A percentile compares a stretch with the other conserved stretches of the same genome.
These are phyloP conservation scores for Myotisia sp. DNA, from an alignment of 2,329 filamentous ascomycete species.

Conservation along the genomic window DNA sequence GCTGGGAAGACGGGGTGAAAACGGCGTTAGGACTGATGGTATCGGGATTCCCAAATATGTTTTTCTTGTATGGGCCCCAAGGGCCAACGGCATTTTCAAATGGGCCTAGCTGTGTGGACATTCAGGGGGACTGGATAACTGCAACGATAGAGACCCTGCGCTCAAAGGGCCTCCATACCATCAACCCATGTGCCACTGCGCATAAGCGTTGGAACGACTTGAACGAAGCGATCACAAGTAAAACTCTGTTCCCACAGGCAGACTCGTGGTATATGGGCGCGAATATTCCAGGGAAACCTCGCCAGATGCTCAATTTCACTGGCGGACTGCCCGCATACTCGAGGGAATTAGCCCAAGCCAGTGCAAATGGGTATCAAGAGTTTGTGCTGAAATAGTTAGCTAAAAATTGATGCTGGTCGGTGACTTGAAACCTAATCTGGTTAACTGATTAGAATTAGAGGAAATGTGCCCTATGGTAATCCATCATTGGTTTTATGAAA, in stretches of 20 bases:
- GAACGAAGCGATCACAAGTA: constrained; percentile 33
- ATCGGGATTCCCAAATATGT: constrained; percentile 35
- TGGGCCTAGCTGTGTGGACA: constrained; percentile 39
- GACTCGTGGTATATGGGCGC: constrained; percentile 44
- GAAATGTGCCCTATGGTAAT: too few relatives aligned
- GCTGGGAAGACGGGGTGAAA: constrained; percentile 23
- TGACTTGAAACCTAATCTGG: too few relatives aligned
- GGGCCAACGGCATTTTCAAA: constrained; percentile 43
- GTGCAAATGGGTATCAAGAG: too few relatives aligned
- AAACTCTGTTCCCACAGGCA: constrained; percentile 37
- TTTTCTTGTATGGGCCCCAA: constrained; percentile 42
- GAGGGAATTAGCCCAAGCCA: constrained; percentile 7
- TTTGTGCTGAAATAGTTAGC: too few relatives aligned
- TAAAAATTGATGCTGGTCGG: too few relatives aligned
- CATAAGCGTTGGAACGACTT: constrained; percentile 37
- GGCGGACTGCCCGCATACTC: constrained; percentile 15
- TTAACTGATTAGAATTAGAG: too few relatives aligned
- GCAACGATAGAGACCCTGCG: constrained; percentile 38
- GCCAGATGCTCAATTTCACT: constrained; percentile 38
- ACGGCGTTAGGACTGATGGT: constrained; percentile 22
- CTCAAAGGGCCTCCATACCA: constrained; percentile 33
- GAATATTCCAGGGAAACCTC: constrained; percentile 40
- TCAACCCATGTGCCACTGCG: constrained; percentile 37
- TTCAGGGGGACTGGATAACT: constrained; percentile 44
- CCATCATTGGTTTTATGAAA: too few relatives aligned